Conservation (phyloP, 2,329 filamentous ascomycete species). For the Aspergillus texensis region DNA sequence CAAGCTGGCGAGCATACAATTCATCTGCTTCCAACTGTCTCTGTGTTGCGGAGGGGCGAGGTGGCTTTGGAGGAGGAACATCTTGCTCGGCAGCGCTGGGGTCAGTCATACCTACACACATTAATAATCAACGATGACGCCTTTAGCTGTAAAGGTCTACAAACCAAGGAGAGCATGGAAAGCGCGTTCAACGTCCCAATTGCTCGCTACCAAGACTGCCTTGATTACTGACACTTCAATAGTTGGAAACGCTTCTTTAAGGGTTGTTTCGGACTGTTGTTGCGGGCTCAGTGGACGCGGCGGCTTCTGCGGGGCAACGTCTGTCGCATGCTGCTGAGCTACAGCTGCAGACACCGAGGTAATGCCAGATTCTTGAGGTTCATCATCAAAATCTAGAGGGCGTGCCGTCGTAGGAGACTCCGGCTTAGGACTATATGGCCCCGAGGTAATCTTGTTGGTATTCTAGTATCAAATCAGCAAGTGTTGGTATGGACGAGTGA, state of each 20-base stretch:
- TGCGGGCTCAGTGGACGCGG: conserved; percentile 79
- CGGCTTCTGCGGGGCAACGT: conserved; percentile 72
- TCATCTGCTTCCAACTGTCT: conserved; percentile 90
- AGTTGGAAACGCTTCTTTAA: conserved; percentile 90
- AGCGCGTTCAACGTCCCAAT: conserved; percentile 84
- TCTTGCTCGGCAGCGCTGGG: conserved; percentile 68
- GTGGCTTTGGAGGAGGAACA: conserved; percentile 74
- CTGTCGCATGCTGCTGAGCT: conserved; percentile 31
- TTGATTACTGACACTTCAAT: conserved; percentile 81
- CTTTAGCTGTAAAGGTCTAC: conserved; percentile 24
- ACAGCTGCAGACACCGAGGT: conserved; percentile 29
- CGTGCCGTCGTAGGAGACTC: conserved; percentile 60
- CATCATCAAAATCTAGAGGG: conserved; percentile 61
- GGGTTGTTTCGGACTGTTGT: conserved; percentile 81
- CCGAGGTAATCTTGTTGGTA: conserved; percentile 39
- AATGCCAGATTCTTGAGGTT: conserved; percentile 50
- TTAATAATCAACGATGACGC: conserved; percentile 6
- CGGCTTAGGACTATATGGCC: conserved; percentile 40
- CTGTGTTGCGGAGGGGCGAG: conserved; percentile 70
- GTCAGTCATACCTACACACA: conserved; percentile 70
- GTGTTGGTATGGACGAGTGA: conserved; percentile 9
- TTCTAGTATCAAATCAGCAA: conserved; percentile 30
- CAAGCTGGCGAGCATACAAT: conserved; percentile 86
- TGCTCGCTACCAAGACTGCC: conserved; percentile 83
- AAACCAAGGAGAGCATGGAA: conserved; percentile 90